Evolutionary conservation across 2,329 filamentous ascomycete genomes (phyloP).

Genomic region (Pestalotiopsis sp.): DNA sequence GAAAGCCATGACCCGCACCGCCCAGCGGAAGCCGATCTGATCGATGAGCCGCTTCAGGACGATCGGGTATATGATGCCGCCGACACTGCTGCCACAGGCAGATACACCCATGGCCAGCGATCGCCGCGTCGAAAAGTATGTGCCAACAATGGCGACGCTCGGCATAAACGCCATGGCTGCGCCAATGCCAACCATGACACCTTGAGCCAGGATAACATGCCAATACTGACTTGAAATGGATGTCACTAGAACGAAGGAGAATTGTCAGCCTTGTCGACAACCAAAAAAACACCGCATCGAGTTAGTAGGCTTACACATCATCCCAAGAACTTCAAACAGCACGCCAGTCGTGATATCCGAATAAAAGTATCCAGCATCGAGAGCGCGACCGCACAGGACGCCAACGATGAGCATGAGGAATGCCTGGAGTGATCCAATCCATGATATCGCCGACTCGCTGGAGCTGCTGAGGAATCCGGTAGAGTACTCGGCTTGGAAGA

Average conservation of each 20-base stretch:
- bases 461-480: neutral
- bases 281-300: neutral
- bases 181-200: slow-evolving; percentile 49
- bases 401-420: slow-evolving; percentile 55
- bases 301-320: slow-evolving; percentile 35
- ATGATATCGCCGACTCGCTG: slow-evolving; percentile 41
- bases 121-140: slow-evolving; percentile 33
- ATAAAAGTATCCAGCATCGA: slow-evolving; percentile 53
- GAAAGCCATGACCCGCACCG: slow-evolving; percentile 48
- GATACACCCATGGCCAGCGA: slow-evolving; percentile 36
- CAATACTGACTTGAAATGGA: slow-evolving; percentile 51
- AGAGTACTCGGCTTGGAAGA: neutral
- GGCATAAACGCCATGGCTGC: slow-evolving; percentile 24
- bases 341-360: slow-evolving; percentile 31
- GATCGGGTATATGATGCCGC: slow-evolving; percentile 44
- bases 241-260: slow-evolving; percentile 35
- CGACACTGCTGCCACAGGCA: slow-evolving; percentile 29
- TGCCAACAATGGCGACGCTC: slow-evolving; percentile 27
- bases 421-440: slow-evolving; percentile 54
- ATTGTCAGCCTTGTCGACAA: neutral
- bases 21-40: slow-evolving; percentile 46
- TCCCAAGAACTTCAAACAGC: slow-evolving; percentile 48
- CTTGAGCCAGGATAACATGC: slow-evolving; percentile 56
- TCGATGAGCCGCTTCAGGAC: slow-evolving; percentile 43
- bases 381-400: slow-evolving; percentile 53